Conservation (phyloP, 805 yeast species). For the Spathaspora passalidarum region DNA sequence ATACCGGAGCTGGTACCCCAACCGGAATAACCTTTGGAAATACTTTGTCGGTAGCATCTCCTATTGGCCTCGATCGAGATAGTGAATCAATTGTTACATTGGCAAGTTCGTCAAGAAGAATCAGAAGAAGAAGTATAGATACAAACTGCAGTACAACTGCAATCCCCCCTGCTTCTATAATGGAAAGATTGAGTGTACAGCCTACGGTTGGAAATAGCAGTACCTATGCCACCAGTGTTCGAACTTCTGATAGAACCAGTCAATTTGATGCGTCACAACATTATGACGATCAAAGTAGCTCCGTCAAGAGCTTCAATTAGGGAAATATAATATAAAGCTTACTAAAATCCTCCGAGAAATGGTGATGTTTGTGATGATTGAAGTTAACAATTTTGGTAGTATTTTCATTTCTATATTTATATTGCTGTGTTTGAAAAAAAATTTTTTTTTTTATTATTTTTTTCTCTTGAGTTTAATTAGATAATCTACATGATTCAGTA, state of each 20-base stretch:
- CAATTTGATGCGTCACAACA: conserved; percentile 7
- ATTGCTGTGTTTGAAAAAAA: too few species aligned
- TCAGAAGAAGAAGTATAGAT: conserved; percentile 41
- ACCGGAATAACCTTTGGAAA: neutral
- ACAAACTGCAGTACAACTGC: conserved; percentile 67
- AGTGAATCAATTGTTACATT: conserved; percentile 42
- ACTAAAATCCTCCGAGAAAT: too few species aligned
- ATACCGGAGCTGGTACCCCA: conserved; percentile 12
- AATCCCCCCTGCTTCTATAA: conserved; percentile 70
- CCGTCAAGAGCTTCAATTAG: conserved; percentile 5
- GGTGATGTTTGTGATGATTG: too few species aligned
- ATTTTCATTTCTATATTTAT: too few species aligned
- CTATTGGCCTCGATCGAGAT: conserved; percentile 27
- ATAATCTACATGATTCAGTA: neutral
- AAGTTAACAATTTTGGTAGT: too few species aligned
- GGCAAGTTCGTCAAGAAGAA: conserved; percentile 38
- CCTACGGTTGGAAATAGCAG: conserved; percentile 27
- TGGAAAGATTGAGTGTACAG: conserved; percentile 47
- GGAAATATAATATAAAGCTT: neutral
- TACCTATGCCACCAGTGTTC: conserved; percentile 16
- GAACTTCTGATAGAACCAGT: conserved; percentile 9
- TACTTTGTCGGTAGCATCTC: neutral
- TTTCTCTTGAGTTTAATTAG: neutral
- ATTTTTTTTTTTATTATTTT: too few species aligned
- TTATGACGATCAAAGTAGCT: conserved; percentile 11